These are phyloP conservation scores for Blastobotrys raffinosifermentans DNA, from an alignment of 1,139 yeast genomes.

Conservation along the genomic window DNA sequence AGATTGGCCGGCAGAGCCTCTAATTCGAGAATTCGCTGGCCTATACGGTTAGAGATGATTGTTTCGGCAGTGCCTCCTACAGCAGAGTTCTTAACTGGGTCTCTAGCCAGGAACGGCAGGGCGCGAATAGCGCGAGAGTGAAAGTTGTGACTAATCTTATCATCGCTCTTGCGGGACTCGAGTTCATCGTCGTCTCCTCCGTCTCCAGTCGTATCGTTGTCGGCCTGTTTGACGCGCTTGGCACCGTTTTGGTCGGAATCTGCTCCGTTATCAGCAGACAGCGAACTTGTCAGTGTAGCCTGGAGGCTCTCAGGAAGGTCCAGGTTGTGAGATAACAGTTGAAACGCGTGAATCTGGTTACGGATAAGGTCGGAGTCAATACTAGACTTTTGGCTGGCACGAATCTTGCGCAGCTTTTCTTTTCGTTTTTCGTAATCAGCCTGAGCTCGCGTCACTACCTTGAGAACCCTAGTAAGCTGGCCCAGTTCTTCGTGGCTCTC, in stretches of 20 bases:
- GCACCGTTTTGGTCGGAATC: conserved; percentile 2
- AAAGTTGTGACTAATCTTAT: not conserved
- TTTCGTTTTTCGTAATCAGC: conserved; percentile 34
- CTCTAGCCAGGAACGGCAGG: not conserved
- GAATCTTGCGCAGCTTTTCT: conserved; percentile 21
- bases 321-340: conserved; percentile 67
- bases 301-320: conserved; percentile 55
- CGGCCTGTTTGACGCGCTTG: conserved; percentile 18
- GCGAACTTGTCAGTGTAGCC: conserved; percentile 34
- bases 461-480: conserved; percentile 31
- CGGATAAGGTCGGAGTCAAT: conserved; percentile 46
- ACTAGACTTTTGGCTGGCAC: conserved; percentile 12
- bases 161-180: not conserved
- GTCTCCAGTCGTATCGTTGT: not conserved
- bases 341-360: conserved; percentile 69
- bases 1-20: conserved; percentile 72
- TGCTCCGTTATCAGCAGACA: conserved; percentile 12
- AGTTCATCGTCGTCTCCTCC: not conserved
- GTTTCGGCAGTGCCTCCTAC: conserved; percentile 31
- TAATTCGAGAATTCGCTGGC: conserved; percentile 66
- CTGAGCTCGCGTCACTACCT: conserved; percentile 31
- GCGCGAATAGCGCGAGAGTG: not conserved
- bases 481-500: conserved; percentile 33
- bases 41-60: conserved; percentile 40
- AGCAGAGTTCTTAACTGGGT: conserved; percentile 9